These are phyloP conservation scores for Handroanthus guayacan DNA, from an alignment of 257 asterid species.

Conservation along the genomic window DNA sequence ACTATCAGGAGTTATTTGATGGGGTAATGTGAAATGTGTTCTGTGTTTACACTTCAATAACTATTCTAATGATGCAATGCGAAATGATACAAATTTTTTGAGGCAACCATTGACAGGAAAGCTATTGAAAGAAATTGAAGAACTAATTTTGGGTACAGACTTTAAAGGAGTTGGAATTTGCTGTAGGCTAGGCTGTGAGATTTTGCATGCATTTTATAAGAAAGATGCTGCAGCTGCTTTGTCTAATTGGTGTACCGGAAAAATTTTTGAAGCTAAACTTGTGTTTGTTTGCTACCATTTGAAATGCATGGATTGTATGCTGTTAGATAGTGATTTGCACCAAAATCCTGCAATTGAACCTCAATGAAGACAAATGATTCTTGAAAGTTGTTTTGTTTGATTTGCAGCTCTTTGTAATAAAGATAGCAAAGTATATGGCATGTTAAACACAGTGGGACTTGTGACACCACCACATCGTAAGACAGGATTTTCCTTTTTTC, in stretches of 20 bases:
- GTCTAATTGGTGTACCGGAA: conserved; percentile 5
- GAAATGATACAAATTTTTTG: background rate
- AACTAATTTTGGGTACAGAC: conserved; percentile 13
- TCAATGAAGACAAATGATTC: conserved; percentile 4
- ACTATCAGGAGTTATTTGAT: background rate
- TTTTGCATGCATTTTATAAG: background rate
- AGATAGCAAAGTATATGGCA: conserved; percentile 79
- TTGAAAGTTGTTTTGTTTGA: conserved; percentile 21
- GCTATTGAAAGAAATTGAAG: conserved; percentile 8
- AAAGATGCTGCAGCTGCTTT: background rate
- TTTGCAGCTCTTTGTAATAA: conserved; percentile 90
- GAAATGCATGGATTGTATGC: conserved; percentile 23
- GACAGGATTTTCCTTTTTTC: conserved; percentile 36
- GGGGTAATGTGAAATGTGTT: background rate
- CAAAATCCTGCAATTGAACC: background rate
- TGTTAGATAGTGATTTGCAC: conserved; percentile 24
- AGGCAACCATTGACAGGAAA: background rate
- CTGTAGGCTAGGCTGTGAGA: background rate
- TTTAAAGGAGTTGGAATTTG: background rate
- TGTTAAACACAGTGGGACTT: conserved; percentile 82
- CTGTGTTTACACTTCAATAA: conserved; percentile 1
- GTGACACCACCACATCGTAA: conserved; percentile 90
- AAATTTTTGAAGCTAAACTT: conserved; percentile 1
- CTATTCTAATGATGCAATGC: conserved; percentile 3
- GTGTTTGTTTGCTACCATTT: conserved; percentile 1